Base-by-base conservation (phyloP, 139 green algal genomes). In the Chlamydomonas sp. region DNA sequence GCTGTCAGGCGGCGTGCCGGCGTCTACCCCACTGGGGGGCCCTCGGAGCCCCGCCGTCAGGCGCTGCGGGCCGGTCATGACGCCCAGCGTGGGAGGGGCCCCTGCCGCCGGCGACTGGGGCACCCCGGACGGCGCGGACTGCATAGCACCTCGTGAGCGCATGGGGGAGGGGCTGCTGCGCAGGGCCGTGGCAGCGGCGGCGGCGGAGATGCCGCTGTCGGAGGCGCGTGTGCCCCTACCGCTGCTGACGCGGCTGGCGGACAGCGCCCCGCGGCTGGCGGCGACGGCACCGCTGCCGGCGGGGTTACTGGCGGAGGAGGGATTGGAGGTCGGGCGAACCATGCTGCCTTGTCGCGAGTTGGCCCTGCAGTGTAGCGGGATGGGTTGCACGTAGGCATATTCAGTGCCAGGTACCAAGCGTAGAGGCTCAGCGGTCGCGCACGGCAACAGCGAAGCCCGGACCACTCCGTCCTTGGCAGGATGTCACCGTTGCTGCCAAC, bases 121-220 rank as follows among this genome's bases (percentile, higher is more conserved):
- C 31, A 49, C 31, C 31, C 31, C 31, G 31, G 31, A 49, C 31
- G 31, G 31, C 31, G 31, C 31, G 31, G 31, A 49, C 31, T 49
- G 31, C 31, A 49, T 78, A 31, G 57, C 1, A 14, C 6, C n/a
- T 12, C 57, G 75, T 5, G 57, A 20, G 57, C 82, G 82, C 82
- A 86, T 72, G 60, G 82, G 82, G 31, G 82, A 86, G 6, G 73
- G 71, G 59, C 71, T 62, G 79, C 64, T 84, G 64, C 76, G 63
- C n/a, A 76, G 79, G 14, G 79, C 79, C 58, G 73, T 61, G 6
- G 71, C 71, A 2, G 20, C 71, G 1, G 10, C 7, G 69, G 18
- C 81, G 5, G 71, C 31, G 7, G 79, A 4, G 17, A 64, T 49
- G 61, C 82, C 82, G 82, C 82, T 86, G 82, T 86, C 82, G 61